Evolutionary conservation across 2,329 filamentous ascomycete species (phyloP), one percentile per base, ranked within the genome.

Genomic region (Alternaria sp.): DNA sequence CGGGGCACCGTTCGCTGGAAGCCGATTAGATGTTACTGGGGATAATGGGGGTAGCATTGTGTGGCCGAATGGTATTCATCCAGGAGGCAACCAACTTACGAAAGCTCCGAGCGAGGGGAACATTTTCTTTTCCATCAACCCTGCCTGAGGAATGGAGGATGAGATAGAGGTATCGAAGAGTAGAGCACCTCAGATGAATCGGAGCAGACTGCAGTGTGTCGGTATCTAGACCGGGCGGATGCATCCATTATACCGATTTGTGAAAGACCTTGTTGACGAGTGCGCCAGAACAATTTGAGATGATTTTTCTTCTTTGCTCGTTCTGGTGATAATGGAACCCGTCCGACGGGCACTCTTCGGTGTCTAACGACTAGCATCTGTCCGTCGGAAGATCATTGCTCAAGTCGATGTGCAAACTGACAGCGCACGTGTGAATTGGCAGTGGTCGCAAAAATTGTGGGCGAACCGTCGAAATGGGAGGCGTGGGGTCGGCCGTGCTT

Each of bases 1-100:
- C 59, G 72, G 73, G 1, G 72, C 71, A 13, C 74, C 73, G n/a
- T 77, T 77, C 45, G 61, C 54, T 8, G 74, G 74, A 7, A 64
- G 68, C n/a, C 65, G 57, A 10, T 43, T 75, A 11, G 69, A 64
- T 28, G 71, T 75, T 8, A 64, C 59, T 23, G 70, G 66, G 13
- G 63, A 62, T 15, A 65, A 59, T 19, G 67, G 69, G n/a, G 64
- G 61, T 6, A 62, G 61, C 6, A 75, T 76, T 46, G 57, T 68
- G 13, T 76, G 73, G 73, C 66, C 71, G 5, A 61, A 61, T 10
- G 74, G 74, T 3, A 60, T 63, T 9, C 62, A 74, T 59, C 70
- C 69, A 30, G 70, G 68, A 28, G 72, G 70, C 5, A 72, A 65
- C 45, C 71, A 74, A 43, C 67, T 72, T 3, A 71, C 71, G 26